phyloP scores from a whole-genome alignment of 2,329 filamentous ascomycete genomes.

The Cryoendolithus antarcticus region DNA sequence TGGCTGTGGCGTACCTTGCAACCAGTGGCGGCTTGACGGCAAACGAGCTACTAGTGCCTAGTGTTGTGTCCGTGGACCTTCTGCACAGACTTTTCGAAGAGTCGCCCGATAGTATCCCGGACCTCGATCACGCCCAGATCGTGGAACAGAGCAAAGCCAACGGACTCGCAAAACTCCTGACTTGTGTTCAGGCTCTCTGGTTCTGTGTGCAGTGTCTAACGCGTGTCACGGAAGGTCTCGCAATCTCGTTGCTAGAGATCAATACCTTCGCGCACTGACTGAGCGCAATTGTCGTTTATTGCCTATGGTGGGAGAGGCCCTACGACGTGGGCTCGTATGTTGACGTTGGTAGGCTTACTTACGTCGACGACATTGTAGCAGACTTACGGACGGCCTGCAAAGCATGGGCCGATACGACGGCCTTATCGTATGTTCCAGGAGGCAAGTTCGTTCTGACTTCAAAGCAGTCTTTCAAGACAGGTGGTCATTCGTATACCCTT shows the following conservation, averaged over 20 bases:
- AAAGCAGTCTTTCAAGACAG: no score
- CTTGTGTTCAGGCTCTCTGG: slow-evolving; percentile 11
- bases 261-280: slow-evolving; percentile 13
- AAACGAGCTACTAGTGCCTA: no score
- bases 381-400: no score
- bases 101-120: no score
- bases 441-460: no score
- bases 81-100: no score
- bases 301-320: slow-evolving; percentile 14
- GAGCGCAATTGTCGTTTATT: slow-evolving; percentile 11
- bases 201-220: slow-evolving; percentile 12
- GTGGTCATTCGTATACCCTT: no score
- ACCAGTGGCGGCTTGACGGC: not conserved
- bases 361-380: slow-evolving; percentile 15
- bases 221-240: slow-evolving; percentile 7
- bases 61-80: no score
- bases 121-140: no score
- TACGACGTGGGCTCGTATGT: slow-evolving; percentile 9
- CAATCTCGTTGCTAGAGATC: slow-evolving; percentile 13
- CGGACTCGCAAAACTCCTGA: slow-evolving; percentile 8
- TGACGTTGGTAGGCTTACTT: slow-evolving; percentile 8
- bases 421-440: no score
- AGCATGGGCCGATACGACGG: no score
- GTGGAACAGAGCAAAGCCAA: slow-evolving; percentile 8
- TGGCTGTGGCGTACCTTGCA: slow-evolving; percentile 1